phyloP scores from a whole-genome alignment of 1,139 yeast genomes.

The Candida sp. region DNA sequence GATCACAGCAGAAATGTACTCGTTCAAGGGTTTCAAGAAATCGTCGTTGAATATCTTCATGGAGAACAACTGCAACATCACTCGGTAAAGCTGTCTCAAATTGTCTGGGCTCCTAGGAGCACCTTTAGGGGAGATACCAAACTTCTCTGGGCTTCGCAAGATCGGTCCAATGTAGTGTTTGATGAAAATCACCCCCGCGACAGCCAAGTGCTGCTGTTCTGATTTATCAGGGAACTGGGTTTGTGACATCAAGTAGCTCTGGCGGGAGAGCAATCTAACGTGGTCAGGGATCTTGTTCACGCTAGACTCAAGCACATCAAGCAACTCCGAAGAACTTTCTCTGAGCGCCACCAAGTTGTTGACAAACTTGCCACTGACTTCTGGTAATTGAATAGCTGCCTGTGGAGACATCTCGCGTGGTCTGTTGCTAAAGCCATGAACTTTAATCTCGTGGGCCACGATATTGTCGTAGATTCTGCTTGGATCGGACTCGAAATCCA shows the following conservation, averaged over 20 bases:
- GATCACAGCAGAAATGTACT: constrained; percentile 58
- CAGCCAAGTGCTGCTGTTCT: constrained; percentile 59
- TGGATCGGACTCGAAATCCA: constrained; percentile 85
- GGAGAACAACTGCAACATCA: constrained; percentile 66
- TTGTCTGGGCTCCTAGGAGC: constrained; percentile 46
- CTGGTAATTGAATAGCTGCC: constrained; percentile 78
- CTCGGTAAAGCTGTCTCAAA: constrained; percentile 59
- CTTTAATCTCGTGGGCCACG: constrained; percentile 50
- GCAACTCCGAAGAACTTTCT: constrained; percentile 65
- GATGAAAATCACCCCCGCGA: constrained; percentile 71
- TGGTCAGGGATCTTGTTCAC: constrained; percentile 61
- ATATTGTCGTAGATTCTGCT: constrained; percentile 55
- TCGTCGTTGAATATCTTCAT: constrained; percentile 75
- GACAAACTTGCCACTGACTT: constrained; percentile 71
- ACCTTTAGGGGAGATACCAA: constrained; percentile 43
- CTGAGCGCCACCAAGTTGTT: constrained; percentile 76
- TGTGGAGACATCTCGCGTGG: constrained; percentile 51
- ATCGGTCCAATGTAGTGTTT: constrained; percentile 70
- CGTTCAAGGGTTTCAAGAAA: constrained; percentile 81
- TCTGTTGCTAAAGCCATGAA: constrained; percentile 42
- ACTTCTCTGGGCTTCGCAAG: constrained; percentile 69
- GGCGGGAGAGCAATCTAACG: constrained; percentile 49
- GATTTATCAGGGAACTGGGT: constrained; percentile 54
- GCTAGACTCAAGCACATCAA: constrained; percentile 42
- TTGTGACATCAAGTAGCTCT: constrained; percentile 38